Conservation (phyloP, 2,329 filamentous ascomycete species). For the Fusarium solani-melongenae region DNA sequence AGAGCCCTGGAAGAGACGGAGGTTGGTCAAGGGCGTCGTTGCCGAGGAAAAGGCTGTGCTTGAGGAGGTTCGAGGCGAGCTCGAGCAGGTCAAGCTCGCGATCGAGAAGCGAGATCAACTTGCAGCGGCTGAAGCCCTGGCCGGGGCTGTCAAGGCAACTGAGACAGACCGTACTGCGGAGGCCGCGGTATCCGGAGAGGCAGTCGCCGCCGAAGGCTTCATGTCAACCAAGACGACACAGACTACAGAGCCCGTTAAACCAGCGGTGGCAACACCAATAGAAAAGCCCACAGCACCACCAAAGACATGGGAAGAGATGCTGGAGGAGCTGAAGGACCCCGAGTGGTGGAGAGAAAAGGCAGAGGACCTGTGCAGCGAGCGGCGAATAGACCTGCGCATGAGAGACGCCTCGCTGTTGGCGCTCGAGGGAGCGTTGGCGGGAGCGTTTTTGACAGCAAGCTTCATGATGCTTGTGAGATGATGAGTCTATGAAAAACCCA, state of each 20-base stretch:
- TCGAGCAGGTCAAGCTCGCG: constrained; percentile 49
- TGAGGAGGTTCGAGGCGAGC: constrained; percentile 59
- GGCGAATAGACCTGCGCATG: constrained; percentile 71
- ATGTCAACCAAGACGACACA: neutral
- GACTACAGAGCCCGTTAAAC: constrained; percentile 12
- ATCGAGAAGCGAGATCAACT: constrained; percentile 42
- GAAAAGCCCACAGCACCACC: neutral
- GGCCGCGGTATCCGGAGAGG: constrained; percentile 15
- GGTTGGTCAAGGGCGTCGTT: constrained; percentile 85
- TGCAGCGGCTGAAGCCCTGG: constrained; percentile 15
- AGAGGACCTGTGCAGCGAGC: constrained; percentile 73
- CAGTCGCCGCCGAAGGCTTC: neutral
- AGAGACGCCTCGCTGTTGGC: constrained; percentile 77
- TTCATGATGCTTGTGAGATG: constrained; percentile 57
- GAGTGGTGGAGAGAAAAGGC: constrained; percentile 60
- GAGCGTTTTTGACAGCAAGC: constrained; percentile 69
- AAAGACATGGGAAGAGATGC: constrained; percentile 55
- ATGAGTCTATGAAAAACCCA: constrained; percentile 32
- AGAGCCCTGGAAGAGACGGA: constrained; percentile 88
- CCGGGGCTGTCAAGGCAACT: constrained; percentile 20
- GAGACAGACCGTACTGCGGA: constrained; percentile 9
- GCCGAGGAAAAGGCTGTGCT: constrained; percentile 75
- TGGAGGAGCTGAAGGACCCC: constrained; percentile 56
- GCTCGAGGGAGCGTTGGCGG: constrained; percentile 73
- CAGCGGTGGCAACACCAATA: constrained; percentile 10